phyloP scores from a whole-genome alignment of 2,329 filamentous ascomycete genomes.

The Colletotrichum sp. region DNA sequence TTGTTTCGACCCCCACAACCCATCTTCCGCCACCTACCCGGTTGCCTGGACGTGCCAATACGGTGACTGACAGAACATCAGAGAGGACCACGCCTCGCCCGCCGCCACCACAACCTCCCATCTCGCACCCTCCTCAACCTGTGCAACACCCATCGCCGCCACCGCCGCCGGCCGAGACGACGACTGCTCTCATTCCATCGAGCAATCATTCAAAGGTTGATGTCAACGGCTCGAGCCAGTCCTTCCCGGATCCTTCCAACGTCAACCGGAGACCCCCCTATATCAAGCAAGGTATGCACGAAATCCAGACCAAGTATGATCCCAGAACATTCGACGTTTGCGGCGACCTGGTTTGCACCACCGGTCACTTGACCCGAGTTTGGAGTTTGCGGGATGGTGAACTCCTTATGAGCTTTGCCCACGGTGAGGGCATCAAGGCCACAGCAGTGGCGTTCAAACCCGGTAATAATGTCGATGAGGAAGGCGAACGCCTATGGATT shows the following conservation, averaged over 20 bases:
- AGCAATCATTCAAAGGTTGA: slow-evolving; percentile 48
- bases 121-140: not conserved
- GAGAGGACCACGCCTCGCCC: slow-evolving; percentile 39
- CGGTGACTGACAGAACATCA: slow-evolving; percentile 48
- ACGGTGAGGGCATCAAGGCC: slow-evolving; percentile 84
- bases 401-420: slow-evolving; percentile 78
- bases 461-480: slow-evolving; percentile 75
- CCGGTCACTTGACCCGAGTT: slow-evolving; percentile 83
- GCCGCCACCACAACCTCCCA: slow-evolving; percentile 11
- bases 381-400: slow-evolving; percentile 89
- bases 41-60: slow-evolving; percentile 34
- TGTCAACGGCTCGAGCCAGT: slow-evolving; percentile 33
- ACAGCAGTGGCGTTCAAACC: slow-evolving; percentile 88
- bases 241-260: slow-evolving; percentile 82
- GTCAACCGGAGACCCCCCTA: slow-evolving; percentile 84
- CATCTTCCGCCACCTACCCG: slow-evolving; percentile 25
- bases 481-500: slow-evolving; percentile 85
- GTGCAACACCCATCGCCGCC: slow-evolving; percentile 13
- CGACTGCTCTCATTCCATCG: slow-evolving; percentile 30
- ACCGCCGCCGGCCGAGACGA: slow-evolving; percentile 43
- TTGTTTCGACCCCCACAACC: slow-evolving; percentile 21
- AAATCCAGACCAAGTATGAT: slow-evolving; percentile 87
- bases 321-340: slow-evolving; percentile 86
- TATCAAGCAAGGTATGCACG: slow-evolving; percentile 72
- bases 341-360: slow-evolving; percentile 85